Evolutionary conservation across 805 yeast species (phyloP), one percentile per base, ranked within the genome.

Genomic region (Saccharomycopsis selenospora): DNA sequence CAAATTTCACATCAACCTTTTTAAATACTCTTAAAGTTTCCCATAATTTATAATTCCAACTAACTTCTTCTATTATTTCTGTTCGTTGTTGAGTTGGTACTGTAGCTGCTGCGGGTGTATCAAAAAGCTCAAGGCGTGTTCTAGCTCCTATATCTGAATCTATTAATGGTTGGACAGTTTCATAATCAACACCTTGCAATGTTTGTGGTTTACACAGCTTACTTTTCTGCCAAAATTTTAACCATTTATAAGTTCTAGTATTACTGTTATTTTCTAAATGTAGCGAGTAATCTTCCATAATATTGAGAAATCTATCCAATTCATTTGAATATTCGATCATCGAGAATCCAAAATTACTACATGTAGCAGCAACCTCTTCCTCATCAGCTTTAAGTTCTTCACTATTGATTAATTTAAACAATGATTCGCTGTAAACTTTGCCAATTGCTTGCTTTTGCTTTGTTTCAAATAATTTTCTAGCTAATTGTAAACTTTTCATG

Each of bases 301-400:
- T 54, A 10, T 65, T 65, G 33, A 84, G 61, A 51, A 80, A 77
- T 2, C 62, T 65, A 18, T 63, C 59, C 44, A 85, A 62, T 53
- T 83, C 89, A 29, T 68, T 67, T 1, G 87, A 79, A 55, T 78
- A 79, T 48, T 82, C 77, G 2, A 77, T 74, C 33, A 87, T 60
- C 22, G 84, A 69, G 29, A 80, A 75, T 1, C 90, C 72, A 59
- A 85, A 85, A 60, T 85, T 84, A 1, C 90, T 91, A 66, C 93
- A 85, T 42, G 85, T 76, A 0, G 95, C 95, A 1, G 90, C 85
- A 3, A 85, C 83, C 55, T 84, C 89, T 63, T 85, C 95, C 56
- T 82, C 84, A 51, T 80, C 82, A 1, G 82, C 71, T 73, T 57
- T 80, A 78, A 45, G 14, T 22, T 48, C 45, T 2, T 33, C 47